These are phyloP conservation scores for Onygenales sp. DNA, from an alignment of 2,329 filamentous ascomycete species.

Conservation along the genomic window DNA sequence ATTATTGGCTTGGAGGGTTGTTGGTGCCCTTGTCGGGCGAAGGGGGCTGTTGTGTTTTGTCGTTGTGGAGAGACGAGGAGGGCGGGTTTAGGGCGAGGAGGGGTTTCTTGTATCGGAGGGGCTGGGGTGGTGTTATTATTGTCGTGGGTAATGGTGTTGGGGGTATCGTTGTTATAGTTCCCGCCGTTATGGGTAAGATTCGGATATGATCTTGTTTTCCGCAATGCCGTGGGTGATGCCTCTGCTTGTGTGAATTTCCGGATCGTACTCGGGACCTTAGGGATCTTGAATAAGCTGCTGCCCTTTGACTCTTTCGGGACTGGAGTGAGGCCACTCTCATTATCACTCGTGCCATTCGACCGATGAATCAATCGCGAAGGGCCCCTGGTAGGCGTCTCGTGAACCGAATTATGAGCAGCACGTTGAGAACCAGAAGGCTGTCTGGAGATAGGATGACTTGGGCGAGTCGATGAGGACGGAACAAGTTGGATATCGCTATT, in stretches of 20 bases:
- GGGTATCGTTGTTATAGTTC: slow-evolving; percentile 4
- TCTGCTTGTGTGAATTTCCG: neutral
- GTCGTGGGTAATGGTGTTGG: slow-evolving; percentile 17
- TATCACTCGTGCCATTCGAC: neutral
- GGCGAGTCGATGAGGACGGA: slow-evolving; percentile 22
- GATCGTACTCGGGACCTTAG: slow-evolving; percentile 1
- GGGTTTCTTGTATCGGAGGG: slow-evolving; percentile 10
- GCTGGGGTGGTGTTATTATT: slow-evolving; percentile 13
- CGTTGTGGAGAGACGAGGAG: neutral
- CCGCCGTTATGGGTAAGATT: slow-evolving; percentile 5
- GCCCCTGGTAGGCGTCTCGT: slow-evolving; percentile 32
- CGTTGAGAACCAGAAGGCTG: slow-evolving; percentile 11
- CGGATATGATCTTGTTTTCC: slow-evolving; percentile 9
- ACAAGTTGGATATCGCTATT: slow-evolving; percentile 21
- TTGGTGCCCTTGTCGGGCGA: neutral
- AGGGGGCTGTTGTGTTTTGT: neutral
- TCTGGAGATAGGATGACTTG: slow-evolving; percentile 19
- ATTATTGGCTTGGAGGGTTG: neutral
- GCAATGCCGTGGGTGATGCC: slow-evolving; percentile 3
- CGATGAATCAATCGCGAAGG: neutral
- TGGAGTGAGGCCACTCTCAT: neutral
- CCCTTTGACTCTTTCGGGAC: neutral
- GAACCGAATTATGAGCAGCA: slow-evolving; percentile 1
- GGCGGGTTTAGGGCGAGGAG: slow-evolving; percentile 4
- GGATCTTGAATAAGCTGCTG: neutral